phyloP scores from a whole-genome alignment of 805 yeast genomes.

The Yarrowia sp. region DNA sequence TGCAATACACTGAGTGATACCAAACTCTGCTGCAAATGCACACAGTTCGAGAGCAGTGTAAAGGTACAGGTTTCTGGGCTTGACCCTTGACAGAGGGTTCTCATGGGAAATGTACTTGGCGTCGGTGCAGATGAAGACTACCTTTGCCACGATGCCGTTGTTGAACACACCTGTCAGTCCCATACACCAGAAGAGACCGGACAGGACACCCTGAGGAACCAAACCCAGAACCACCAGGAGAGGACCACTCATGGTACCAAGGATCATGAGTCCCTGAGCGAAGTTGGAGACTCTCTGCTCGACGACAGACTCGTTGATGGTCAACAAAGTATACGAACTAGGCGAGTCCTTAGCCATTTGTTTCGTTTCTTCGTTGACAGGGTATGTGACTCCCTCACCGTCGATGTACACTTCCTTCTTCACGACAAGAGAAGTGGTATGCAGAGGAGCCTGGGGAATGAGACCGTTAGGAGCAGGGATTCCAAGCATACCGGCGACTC shows the following conservation, averaged over 20 bases:
- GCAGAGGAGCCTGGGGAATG: slow-evolving; percentile 97
- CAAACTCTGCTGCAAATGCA: slow-evolving; percentile 82
- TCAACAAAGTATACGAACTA: not conserved
- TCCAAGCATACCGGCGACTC: slow-evolving; percentile 84
- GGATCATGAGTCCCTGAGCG: slow-evolving; percentile 79
- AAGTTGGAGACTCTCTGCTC: slow-evolving; percentile 90
- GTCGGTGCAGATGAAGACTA: slow-evolving; percentile 71
- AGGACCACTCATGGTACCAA: slow-evolving; percentile 91
- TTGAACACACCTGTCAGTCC: slow-evolving; percentile 78
- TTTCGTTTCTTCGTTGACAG: slow-evolving; percentile 39
- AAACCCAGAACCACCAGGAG: slow-evolving; percentile 77
- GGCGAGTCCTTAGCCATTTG: slow-evolving; percentile 36
- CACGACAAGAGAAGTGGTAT: slow-evolving; percentile 77
- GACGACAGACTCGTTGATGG: slow-evolving; percentile 63
- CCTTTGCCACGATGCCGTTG: slow-evolving; percentile 67
- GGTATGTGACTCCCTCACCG: slow-evolving; percentile 21
- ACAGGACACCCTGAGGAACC: slow-evolving; percentile 90
- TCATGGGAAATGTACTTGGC: slow-evolving; percentile 51
- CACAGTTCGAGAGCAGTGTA: slow-evolving; percentile 66
- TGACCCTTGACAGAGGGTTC: slow-evolving; percentile 50
- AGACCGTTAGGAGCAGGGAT: slow-evolving; percentile 96
- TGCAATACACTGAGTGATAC: slow-evolving; percentile 82
- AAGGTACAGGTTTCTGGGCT: slow-evolving; percentile 54
- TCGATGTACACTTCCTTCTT: slow-evolving; percentile 45
- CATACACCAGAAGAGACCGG: slow-evolving; percentile 94